Conservation (phyloP, 192 early-diverging fungal genomes). For the Backusella westeae region DNA sequence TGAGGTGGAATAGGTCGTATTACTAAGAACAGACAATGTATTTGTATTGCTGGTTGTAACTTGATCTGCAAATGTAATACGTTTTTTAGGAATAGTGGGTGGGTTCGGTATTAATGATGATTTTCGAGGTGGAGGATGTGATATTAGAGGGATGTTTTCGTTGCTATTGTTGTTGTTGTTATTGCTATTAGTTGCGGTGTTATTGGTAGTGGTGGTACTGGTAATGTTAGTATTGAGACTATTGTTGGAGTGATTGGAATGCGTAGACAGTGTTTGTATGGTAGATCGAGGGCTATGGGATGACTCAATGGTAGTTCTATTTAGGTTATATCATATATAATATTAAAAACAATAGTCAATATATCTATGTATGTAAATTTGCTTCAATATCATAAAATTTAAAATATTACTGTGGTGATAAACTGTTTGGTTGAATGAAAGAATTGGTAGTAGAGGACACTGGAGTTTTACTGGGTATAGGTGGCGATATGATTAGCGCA, state of each 20-base stretch:
- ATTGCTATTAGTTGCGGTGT: not conserved
- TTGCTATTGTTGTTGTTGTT: not conserved
- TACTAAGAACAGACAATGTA: not conserved
- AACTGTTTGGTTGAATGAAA: not conserved
- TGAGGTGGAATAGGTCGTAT: constrained; percentile 15
- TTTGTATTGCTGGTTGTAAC: not conserved
- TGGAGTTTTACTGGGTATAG: constrained; percentile 8
- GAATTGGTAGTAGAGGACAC: constrained; percentile 1
- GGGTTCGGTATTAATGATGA: constrained; percentile 21
- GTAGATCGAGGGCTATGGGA: not conserved
- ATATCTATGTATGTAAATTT: not conserved
- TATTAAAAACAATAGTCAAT: not conserved
- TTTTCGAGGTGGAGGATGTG: constrained; percentile 37
- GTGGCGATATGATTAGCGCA: constrained; percentile 9
- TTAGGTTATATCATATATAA: not conserved
- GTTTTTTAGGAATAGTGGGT: not conserved
- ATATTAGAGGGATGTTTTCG: not conserved
- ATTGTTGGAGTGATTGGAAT: not conserved
- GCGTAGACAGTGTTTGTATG: not conserved
- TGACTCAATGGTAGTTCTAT: not conserved
- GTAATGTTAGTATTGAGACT: not conserved
- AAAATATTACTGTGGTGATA: constrained; percentile 2
- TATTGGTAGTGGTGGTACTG: not conserved
- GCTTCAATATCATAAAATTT: not conserved
- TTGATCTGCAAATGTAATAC: constrained; percentile 16